A percentile compares a stretch with the other conserved stretches of the same genome.
Conservation (phyloP, 306 rosid genomes). For the Cucurbita ficifolia region DNA sequence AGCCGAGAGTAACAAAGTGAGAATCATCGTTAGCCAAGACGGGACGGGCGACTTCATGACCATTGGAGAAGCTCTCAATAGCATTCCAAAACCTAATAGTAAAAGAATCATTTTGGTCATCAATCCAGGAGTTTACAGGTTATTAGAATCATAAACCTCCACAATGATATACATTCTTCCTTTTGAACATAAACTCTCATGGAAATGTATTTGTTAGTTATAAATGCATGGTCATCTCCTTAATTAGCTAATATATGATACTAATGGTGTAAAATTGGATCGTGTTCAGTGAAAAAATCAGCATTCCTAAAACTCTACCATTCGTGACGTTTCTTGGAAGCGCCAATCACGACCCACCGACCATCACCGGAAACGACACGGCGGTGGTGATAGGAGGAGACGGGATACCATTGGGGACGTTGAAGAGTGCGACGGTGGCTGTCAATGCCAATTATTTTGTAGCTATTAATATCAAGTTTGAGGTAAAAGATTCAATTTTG, state of each 20-base stretch:
- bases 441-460: slow-evolving; percentile 46
- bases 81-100: slow-evolving; percentile 31
- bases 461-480: slow-evolving; percentile 57
- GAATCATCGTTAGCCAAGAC: slow-evolving; percentile 29
- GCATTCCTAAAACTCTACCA: slow-evolving; percentile 27
- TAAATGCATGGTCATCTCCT: too few relatives aligned
- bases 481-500: slow-evolving; percentile 25
- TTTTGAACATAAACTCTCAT: too few relatives aligned
- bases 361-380: slow-evolving; percentile 57
- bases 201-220: too few relatives aligned
- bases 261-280: background rate
- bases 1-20: slow-evolving; percentile 41
- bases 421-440: slow-evolving; percentile 52
- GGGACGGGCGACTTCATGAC: slow-evolving; percentile 36
- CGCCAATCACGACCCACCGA: slow-evolving; percentile 24
- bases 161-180: too few relatives aligned
- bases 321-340: slow-evolving; percentile 48
- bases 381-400: slow-evolving; percentile 21
- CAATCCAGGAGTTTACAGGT: slow-evolving; percentile 48
- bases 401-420: slow-evolving; percentile 34
- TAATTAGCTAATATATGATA: too few relatives aligned
- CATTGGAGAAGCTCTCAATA: slow-evolving; percentile 35
- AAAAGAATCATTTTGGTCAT: slow-evolving; percentile 34
- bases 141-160: too few relatives aligned
- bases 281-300: slow-evolving; percentile 37